Conservation (phyloP, 805 yeast species). For the Clavispora fructus region DNA sequence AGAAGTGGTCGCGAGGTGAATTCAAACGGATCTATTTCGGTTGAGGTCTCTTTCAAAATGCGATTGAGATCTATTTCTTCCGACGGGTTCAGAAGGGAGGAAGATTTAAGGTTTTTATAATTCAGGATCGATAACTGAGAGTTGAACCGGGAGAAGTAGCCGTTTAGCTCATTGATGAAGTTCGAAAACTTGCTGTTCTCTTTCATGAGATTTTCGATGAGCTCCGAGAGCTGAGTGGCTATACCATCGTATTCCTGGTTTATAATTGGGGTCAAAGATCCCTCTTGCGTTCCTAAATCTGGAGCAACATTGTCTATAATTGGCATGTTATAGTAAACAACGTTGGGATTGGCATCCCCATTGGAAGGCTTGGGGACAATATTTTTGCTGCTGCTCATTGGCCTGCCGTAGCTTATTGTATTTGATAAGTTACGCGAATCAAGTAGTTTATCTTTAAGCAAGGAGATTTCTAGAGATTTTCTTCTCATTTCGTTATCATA, state of each 20-base stretch:
- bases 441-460: constrained; percentile 28
- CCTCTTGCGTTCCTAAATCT: neutral
- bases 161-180: constrained; percentile 24
- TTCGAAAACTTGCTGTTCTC: constrained; percentile 34
- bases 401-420: constrained; percentile 24
- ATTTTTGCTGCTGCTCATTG: constrained; percentile 5
- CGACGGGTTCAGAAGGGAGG: constrained; percentile 26
- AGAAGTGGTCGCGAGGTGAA: constrained; percentile 29
- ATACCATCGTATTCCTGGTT: constrained; percentile 27
- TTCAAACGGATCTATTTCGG: constrained; percentile 34
- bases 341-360: constrained; percentile 5
- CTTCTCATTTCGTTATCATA: constrained; percentile 32
- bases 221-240: constrained; percentile 27
- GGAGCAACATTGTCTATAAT: constrained; percentile 14
- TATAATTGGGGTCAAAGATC: constrained; percentile 5
- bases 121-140: constrained; percentile 19
- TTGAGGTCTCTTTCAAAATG: constrained; percentile 9
- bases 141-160: constrained; percentile 25
- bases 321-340: constrained; percentile 30
- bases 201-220: constrained; percentile 30
- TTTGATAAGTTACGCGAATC: constrained; percentile 29
- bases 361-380: neutral
- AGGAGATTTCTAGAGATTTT: constrained; percentile 27
- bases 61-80: constrained; percentile 23
- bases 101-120: constrained; percentile 3